phyloP scores from a whole-genome alignment of 352 stramenopile species.

The Phytophthora ohioensis region DNA sequence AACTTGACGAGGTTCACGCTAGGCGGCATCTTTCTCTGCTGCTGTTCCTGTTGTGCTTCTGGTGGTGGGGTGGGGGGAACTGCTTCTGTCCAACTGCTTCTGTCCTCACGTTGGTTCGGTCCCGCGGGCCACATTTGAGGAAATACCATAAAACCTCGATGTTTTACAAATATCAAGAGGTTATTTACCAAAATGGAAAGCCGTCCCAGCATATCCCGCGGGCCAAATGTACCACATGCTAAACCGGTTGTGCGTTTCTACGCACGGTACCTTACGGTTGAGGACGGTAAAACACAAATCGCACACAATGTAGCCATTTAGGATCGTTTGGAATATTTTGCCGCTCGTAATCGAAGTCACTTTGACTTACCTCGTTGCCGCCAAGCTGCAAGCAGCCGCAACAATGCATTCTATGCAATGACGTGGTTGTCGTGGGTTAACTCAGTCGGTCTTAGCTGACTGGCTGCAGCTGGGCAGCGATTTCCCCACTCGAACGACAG shows the following conservation, averaged over 20 bases:
- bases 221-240: too few species aligned
- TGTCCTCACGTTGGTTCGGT: too few species aligned
- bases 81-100: too few species aligned
- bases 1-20: slow-evolving; percentile 65
- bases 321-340: not conserved
- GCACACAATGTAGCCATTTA: slow-evolving; percentile 5
- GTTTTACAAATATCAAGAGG: not conserved
- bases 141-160: slow-evolving; percentile 22
- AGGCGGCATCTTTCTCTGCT: slow-evolving; percentile 51
- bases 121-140: not conserved
- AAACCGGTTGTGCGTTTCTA: slow-evolving; percentile 9
- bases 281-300: not conserved
- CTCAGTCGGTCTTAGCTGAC: slow-evolving; percentile 10
- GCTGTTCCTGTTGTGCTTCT: slow-evolving; percentile 33
- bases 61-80: slow-evolving; percentile 16
- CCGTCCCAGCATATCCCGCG: too few species aligned
- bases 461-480: not conserved
- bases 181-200: too few species aligned
- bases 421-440: slow-evolving; percentile 24
- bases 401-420: slow-evolving; percentile 13
- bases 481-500: not conserved
- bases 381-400: not conserved
- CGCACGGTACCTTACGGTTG: not conserved
- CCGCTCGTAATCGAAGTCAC: not conserved
- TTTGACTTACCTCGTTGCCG: slow-evolving; percentile 10